Evolutionary conservation across 345 rosid genomes (phyloP), one percentile per base, ranked within the genome.

Genomic region (Isatis tinctoria): DNA sequence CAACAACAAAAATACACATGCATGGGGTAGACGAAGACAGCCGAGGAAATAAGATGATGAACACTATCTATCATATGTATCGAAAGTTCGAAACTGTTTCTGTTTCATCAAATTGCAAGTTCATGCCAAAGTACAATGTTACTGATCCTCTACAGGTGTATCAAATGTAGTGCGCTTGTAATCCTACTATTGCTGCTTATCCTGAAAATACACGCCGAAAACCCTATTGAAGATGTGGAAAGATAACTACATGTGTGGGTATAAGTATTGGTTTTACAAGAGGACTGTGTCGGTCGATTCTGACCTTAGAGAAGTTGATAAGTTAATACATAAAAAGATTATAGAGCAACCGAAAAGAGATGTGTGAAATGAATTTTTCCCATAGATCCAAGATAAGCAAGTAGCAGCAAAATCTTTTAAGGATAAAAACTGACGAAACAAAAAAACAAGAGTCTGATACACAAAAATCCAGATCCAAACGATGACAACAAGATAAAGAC

Each of bases 161-260:
- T 4, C 4, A 28, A 28, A 4, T 28, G 4, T 28, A 30, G 32
- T 30, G 32, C 32, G 32, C 6, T 30, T 30, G 5, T 30, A 30
- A 30, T 30, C 32, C 6, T 6, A 4, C 32, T 30, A 3, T 22
- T 28, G 20, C 82, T 91, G 30, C 30, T 28, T 28, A 1, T 28
- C 81, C 84, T 61, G 95, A 88, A 54, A 89, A 77, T 91, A 86
- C 32, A 72, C 93, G 0, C 64, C 85, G 3, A 83, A 76, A 56
- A 58, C 83, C 67, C 96, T 94, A 44, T 81, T 77, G 72, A 88
- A 82, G 85, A 35, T 91, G 79, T 89, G 94, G 97, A 85, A 91
- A 82, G 98, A 87, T 92, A 93, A n/a, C n/a, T n/a, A n/a, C n/a
- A n/a, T n/a, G n/a, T n/a, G n/a, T n/a, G n/a, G 97, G 97, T 93